Evolutionary conservation across 164 flowering plant genomes (phyloP), one percentile per base, ranked within the genome.

Genomic region (Paratinospora sagittata): DNA sequence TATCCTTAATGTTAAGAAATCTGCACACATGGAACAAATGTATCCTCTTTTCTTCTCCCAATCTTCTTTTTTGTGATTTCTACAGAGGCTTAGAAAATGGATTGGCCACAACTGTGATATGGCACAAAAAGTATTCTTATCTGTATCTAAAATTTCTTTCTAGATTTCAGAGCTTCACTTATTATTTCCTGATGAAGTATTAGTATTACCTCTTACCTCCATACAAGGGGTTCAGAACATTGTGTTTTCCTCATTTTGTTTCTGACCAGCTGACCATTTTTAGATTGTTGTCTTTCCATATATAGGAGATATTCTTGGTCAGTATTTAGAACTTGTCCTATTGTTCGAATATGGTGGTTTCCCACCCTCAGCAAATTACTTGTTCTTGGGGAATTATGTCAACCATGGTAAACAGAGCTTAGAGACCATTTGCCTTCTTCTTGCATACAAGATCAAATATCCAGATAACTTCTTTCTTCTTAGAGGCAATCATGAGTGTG

Each of bases 351-450:
- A 83, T 74, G 88, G 88, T 24, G 90, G 90, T 8, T 81, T 75
- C 39, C 90, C 90, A 36, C 88, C 88, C 9, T 83, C 70, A 14
- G 86, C 90, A 10, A 86, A 86, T 57, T 86, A 86, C 72, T 78
- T 86, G 66, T 85, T 86, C 67, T 66, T 86, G 5, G 90, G 90
- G 37, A 88, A 86, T 77, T 86, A 86, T 81, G 90, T 86, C 17
- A 88, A 86, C 67, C 88, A 88, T 79, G 90, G 90, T 36, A 86
- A 86, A 77, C 90, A 86, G 78, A 83, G 90, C 77, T 81, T 86
- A 69, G 90, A 86, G 80, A 86, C 90, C 24, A 86, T 86, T 43
- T 84, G 89, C 77, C 84, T 85, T 72, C 87, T 85, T 27, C 87
- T 85, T 61, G 82, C 87, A 33, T 86, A 86, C 79, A 86, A 86